Conservation (phyloP, 2,329 filamentous ascomycete genomes). For the Delphinella strobiligena region DNA sequence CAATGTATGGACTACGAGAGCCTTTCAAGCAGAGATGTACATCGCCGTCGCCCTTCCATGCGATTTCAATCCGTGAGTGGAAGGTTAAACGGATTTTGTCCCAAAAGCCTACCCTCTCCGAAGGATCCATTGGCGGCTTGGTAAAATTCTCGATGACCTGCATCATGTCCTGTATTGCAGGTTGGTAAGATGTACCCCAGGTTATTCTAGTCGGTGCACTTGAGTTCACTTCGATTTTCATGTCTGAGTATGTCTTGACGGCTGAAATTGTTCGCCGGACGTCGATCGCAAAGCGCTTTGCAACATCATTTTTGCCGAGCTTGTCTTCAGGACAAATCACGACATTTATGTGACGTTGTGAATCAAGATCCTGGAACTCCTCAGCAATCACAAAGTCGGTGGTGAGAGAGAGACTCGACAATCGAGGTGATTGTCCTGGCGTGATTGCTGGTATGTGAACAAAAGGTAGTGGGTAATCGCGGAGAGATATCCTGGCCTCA, state of each 20-base stretch:
- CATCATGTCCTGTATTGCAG: slow-evolving; percentile 99
- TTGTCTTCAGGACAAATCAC: slow-evolving; percentile 67
- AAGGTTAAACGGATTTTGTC: slow-evolving; percentile 93
- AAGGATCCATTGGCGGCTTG: slow-evolving; percentile 86
- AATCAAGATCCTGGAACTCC: slow-evolving; percentile 72
- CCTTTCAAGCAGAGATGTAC: slow-evolving; percentile 85
- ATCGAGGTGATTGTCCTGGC: slow-evolving; percentile 62
- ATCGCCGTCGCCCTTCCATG: slow-evolving; percentile 93
- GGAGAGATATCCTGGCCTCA: slow-evolving; percentile 71
- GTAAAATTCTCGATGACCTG: slow-evolving; percentile 97
- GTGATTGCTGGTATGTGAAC: slow-evolving; percentile 80
- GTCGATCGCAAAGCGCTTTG: slow-evolving; percentile 66
- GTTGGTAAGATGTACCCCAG: slow-evolving; percentile 96
- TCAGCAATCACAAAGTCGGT: slow-evolving; percentile 94
- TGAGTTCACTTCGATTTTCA: slow-evolving; percentile 85
- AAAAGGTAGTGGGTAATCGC: slow-evolving; percentile 88
- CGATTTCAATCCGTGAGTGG: slow-evolving; percentile 77
- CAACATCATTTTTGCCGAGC: slow-evolving; percentile 41
- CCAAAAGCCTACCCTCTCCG: slow-evolving; percentile 93
- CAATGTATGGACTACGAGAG: slow-evolving; percentile 80
- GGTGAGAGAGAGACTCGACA: slow-evolving; percentile 71
- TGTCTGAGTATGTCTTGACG: slow-evolving; percentile 92
- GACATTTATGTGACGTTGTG: slow-evolving; percentile 67
- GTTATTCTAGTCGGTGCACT: slow-evolving; percentile 84
- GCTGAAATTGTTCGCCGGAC: slow-evolving; percentile 85